Evolutionary conservation across 257 asterid species (phyloP).

Genomic region (Solanum acaule): DNA sequence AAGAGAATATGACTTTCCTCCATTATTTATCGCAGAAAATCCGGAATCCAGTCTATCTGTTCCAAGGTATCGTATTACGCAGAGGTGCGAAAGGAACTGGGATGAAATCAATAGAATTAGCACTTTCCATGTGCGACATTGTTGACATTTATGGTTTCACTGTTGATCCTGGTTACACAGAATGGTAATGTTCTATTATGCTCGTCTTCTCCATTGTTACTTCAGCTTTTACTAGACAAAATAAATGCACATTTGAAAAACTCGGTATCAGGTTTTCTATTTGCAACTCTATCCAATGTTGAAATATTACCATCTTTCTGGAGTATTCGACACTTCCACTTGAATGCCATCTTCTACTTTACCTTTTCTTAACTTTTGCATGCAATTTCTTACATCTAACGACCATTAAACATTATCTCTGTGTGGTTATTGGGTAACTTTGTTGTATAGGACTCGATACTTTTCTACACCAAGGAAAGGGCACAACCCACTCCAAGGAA

Average conservation of each 20-base stretch:
- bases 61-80: constrained; percentile 97
- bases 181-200: constrained; percentile 49
- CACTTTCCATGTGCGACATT: constrained; percentile 95
- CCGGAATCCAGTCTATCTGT: constrained; percentile 91
- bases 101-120: constrained; percentile 96
- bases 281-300: neutral
- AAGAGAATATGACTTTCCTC: neutral
- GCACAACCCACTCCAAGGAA: constrained; percentile 99
- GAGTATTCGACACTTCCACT: neutral
- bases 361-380: neutral
- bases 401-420: neutral
- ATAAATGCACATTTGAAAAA: neutral
- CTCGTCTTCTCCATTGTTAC: neutral
- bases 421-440: neutral
- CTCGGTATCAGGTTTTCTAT: neutral
- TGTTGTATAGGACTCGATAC: constrained; percentile 59
- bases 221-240: neutral
- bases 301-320: constrained; percentile 4
- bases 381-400: neutral
- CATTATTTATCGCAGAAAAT: constrained; percentile 43
- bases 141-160: constrained; percentile 97
- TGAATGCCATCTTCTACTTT: neutral
- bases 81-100: constrained; percentile 99
- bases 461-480: constrained; percentile 95
- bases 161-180: constrained; percentile 99